These are phyloP conservation scores for Venturia effusa DNA, from an alignment of 2,329 filamentous ascomycete genomes.

Conservation along the genomic window DNA sequence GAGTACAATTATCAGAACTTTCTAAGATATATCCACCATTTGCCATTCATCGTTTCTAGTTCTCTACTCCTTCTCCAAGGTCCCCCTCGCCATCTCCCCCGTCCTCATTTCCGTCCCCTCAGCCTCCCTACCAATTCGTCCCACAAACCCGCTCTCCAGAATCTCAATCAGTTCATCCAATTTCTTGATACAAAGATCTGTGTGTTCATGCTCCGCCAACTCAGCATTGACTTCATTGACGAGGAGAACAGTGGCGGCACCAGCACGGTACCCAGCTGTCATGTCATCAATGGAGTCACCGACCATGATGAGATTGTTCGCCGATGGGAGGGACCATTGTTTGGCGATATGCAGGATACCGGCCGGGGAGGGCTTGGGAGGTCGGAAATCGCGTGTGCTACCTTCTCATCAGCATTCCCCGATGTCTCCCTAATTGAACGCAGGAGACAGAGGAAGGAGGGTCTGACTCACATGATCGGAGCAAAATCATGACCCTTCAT, in stretches of 20 bases:
- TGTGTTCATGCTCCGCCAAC: constrained; percentile 60
- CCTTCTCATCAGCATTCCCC: neutral
- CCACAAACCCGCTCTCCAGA: constrained; percentile 61
- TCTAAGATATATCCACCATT: neutral
- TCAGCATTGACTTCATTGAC: constrained; percentile 70
- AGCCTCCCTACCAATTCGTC: constrained; percentile 15
- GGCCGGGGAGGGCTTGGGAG: constrained; percentile 78
- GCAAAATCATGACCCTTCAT: constrained; percentile 56
- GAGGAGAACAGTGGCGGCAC: constrained; percentile 82
- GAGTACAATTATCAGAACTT: neutral
- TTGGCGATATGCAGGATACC: constrained; percentile 79
- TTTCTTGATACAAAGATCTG: constrained; percentile 59
- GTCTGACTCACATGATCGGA: constrained; percentile 50
- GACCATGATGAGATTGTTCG: constrained; percentile 37
- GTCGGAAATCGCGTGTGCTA: constrained; percentile 64
- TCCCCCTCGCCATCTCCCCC: constrained; percentile 17
- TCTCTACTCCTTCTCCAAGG: constrained; percentile 11
- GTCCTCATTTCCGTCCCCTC: constrained; percentile 21
- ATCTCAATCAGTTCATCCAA: constrained; percentile 69
- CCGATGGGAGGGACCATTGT: constrained; percentile 51
- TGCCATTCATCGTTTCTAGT: neutral
- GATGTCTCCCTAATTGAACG: neutral
- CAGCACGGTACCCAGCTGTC: constrained; percentile 71
- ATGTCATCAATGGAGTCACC: constrained; percentile 78
- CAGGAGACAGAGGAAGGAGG: neutral